A percentile compares a stretch with the other conserved stretches of the same genome.
These are phyloP conservation scores for Phytophthora ramorum DNA, from an alignment of 352 stramenopile species.

Conservation along the genomic window DNA sequence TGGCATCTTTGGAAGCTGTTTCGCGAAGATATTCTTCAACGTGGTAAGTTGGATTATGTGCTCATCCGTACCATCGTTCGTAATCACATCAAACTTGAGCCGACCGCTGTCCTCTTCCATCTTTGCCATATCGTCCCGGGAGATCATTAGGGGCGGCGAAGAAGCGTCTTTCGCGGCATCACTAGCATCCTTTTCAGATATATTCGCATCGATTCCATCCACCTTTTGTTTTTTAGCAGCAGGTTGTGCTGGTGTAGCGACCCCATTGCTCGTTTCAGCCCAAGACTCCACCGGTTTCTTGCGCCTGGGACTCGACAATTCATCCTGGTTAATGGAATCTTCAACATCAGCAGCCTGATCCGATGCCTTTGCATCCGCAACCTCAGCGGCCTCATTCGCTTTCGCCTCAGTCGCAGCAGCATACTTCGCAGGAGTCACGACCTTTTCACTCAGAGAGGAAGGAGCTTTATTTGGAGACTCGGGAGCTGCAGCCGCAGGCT, in stretches of 20 bases:
- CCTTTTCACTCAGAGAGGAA: conserved; percentile 4
- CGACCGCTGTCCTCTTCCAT: conserved; percentile 83
- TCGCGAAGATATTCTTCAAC: conserved; percentile 98
- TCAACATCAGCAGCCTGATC: conserved; percentile 6
- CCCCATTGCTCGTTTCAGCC: conserved; percentile 13
- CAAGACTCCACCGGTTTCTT: conserved; percentile 20
- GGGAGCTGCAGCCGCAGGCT: not conserved
- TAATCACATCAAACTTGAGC: conserved; percentile 90
- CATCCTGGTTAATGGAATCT: conserved; percentile 7
- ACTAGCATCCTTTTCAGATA: conserved; percentile 15
- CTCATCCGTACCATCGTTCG: conserved; percentile 89
- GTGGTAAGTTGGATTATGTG: conserved; percentile 94
- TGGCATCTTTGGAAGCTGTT: conserved; percentile 99
- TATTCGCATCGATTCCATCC: conserved; percentile 8
- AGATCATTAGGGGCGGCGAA: conserved; percentile 66
- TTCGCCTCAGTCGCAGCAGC: not conserved
- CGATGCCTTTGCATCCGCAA: not conserved
- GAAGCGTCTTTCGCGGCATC: conserved; percentile 1
- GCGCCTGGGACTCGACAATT: conserved; percentile 28
- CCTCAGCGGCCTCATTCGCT: not conserved
- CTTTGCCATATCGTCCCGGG: conserved; percentile 89
- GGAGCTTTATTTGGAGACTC: not conserved
- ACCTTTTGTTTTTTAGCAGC: conserved; percentile 54
- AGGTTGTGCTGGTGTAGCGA: conserved; percentile 5
- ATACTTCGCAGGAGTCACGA: not conserved